Evolutionary conservation across 257 asterid genomes (phyloP).

Genomic region (Nicotiana tabacum): DNA sequence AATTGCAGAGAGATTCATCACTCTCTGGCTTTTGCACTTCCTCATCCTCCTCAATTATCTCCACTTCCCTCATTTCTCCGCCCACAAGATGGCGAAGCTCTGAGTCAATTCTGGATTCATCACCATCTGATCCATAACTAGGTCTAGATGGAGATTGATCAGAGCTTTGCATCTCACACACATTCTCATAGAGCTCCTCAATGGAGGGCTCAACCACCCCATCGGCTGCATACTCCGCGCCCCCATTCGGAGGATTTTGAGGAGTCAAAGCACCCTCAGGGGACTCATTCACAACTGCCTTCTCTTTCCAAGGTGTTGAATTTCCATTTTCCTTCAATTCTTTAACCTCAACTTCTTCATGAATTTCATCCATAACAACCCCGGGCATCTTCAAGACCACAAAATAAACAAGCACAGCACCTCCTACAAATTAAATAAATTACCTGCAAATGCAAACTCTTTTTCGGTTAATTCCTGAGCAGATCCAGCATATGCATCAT

Average conservation of each 20-base stretch:
- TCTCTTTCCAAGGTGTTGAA: constrained; percentile 31
- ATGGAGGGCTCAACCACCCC: constrained; percentile 65
- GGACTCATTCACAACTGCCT: constrained; percentile 22
- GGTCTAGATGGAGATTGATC: constrained; percentile 88
- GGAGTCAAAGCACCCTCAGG: constrained; percentile 24
- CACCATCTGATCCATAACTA: constrained; percentile 94
- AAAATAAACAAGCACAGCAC: constrained; percentile 20
- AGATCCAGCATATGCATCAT: constrained; percentile 8
- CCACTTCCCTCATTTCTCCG: constrained; percentile 81
- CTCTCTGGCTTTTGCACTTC: constrained; percentile 43
- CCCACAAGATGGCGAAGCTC: constrained; percentile 86
- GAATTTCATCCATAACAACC: constrained; percentile 55
- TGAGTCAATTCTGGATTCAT: constrained; percentile 81
- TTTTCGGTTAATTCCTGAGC: neutral
- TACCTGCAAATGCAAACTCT: constrained; percentile 23
- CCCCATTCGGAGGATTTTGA: constrained; percentile 34
- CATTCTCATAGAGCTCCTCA: constrained; percentile 82
- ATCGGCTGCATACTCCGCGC: constrained; percentile 21
- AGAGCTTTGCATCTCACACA: constrained; percentile 95
- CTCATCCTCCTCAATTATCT: constrained; percentile 75
- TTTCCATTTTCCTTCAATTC: constrained; percentile 41
- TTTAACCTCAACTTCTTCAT: constrained; percentile 37
- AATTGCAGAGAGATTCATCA: constrained; percentile 33
- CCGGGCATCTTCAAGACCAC: constrained; percentile 53
- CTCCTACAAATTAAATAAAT: constrained; percentile 25